Conservation (phyloP, 1,139 yeast genomes). For the Hansenula anomala region DNA sequence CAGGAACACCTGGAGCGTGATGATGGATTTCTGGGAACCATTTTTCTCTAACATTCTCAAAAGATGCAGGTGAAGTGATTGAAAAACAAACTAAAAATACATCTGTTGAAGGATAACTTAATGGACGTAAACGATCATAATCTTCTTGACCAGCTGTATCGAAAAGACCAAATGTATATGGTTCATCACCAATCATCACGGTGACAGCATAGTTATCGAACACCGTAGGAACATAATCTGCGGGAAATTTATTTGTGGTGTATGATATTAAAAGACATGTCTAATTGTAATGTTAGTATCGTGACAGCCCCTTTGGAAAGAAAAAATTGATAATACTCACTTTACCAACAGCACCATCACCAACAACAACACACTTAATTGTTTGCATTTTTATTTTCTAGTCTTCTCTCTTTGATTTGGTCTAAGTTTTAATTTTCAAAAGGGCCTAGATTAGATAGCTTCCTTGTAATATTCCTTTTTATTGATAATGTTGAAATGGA, state of each 20-base stretch:
- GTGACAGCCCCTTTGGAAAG: background rate
- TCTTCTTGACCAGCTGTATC: slow-evolving; percentile 99
- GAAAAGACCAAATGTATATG: slow-evolving; percentile 90
- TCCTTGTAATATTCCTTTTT: too few species aligned
- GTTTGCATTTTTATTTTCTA: slow-evolving; percentile 56
- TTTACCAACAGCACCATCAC: slow-evolving; percentile 97
- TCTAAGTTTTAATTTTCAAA: too few species aligned
- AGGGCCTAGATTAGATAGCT: too few species aligned
- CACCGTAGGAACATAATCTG: slow-evolving; percentile 86
- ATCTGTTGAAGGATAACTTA: slow-evolving; percentile 95
- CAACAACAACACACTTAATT: slow-evolving; percentile 93
- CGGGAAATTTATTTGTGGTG: slow-evolving; percentile 83
- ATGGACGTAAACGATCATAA: slow-evolving; percentile 93
- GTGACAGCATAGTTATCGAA: slow-evolving; percentile 98
- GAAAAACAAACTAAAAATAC: slow-evolving; percentile 93
- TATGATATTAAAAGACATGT: slow-evolving; percentile 88
- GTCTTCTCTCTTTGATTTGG: too few species aligned
- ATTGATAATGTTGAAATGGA: too few species aligned
- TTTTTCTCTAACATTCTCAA: slow-evolving; percentile 94
- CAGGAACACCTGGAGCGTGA: slow-evolving; percentile 97
- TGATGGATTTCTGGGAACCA: slow-evolving; percentile 99
- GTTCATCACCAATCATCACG: slow-evolving; percentile 97
- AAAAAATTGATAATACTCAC: slow-evolving; percentile 23
- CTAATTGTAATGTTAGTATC: slow-evolving; percentile 21
- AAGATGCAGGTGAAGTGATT: slow-evolving; percentile 95